These are phyloP conservation scores for Auriscalpium orientale DNA, from an alignment of 768 basidiomycete genomes.

Conservation along the genomic window DNA sequence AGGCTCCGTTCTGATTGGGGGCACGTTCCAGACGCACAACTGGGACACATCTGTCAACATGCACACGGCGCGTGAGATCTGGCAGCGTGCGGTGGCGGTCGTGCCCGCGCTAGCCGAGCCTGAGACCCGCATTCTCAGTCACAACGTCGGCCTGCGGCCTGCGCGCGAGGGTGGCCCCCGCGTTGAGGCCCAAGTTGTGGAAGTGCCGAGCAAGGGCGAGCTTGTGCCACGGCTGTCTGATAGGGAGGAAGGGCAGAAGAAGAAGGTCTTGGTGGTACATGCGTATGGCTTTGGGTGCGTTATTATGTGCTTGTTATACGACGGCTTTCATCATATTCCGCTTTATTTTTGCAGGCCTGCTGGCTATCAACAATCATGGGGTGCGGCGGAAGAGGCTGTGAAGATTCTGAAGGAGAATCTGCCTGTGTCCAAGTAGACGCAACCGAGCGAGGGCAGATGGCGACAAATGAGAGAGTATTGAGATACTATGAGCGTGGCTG, in stretches of 20 bases:
- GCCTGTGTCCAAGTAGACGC: constrained; percentile 1
- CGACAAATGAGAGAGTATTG: constrained; percentile 3
- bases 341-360: constrained; percentile 15
- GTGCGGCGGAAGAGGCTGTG: constrained; percentile 20
- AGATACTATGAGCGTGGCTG: neutral
- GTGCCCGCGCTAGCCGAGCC: constrained; percentile 28
- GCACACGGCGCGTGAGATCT: constrained; percentile 34
- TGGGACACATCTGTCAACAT: constrained; percentile 45
- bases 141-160: constrained; percentile 56
- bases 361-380: constrained; percentile 24
- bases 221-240: constrained; percentile 14
- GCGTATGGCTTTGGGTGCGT: constrained; percentile 55
- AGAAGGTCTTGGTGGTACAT: constrained; percentile 37
- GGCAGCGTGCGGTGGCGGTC: constrained; percentile 35
- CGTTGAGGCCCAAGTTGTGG: constrained; percentile 40
- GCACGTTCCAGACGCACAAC: constrained; percentile 42
- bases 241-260: constrained; percentile 14
- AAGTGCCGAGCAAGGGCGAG: constrained; percentile 26
- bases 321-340: neutral
- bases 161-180: constrained; percentile 48
- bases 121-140: constrained; percentile 36
- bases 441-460: constrained; percentile 9
- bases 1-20: constrained; percentile 46
- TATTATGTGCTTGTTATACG: constrained; percentile 10
- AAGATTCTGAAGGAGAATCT: constrained; percentile 13